Conservation (phyloP, 2,329 filamentous ascomycete species). For the Cladobotryum mycophilum region DNA sequence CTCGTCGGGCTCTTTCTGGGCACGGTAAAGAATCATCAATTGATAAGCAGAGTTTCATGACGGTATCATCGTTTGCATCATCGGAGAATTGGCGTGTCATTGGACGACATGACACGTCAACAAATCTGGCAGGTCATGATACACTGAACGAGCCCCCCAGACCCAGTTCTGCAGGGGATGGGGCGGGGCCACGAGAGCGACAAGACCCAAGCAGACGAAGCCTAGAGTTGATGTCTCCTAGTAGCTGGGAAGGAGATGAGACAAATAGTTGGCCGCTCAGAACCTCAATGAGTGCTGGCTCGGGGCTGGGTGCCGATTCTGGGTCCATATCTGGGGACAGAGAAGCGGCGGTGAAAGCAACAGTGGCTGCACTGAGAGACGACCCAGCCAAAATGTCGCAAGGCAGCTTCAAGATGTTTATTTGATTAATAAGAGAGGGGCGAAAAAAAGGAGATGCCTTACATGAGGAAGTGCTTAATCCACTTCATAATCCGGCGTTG, state of each 20-base stretch:
- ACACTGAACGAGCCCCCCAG: slow-evolving; percentile 29
- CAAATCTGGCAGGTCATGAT: slow-evolving; percentile 27
- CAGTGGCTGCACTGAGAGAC: slow-evolving; percentile 11
- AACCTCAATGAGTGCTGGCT: slow-evolving; percentile 6
- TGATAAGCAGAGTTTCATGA: slow-evolving; percentile 18
- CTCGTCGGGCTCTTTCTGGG: slow-evolving; percentile 15
- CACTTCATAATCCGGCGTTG: not conserved
- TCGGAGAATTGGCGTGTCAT: slow-evolving; percentile 32
- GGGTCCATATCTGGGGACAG: slow-evolving; percentile 13
- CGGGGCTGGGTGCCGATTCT: slow-evolving; percentile 8
- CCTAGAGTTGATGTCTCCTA: slow-evolving; percentile 11
- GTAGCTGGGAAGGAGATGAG: slow-evolving; percentile 8
- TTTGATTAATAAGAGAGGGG: slow-evolving; percentile 9
- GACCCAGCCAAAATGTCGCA: slow-evolving; percentile 18
- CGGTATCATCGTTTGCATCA: slow-evolving; percentile 29
- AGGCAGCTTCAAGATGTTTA: slow-evolving; percentile 21
- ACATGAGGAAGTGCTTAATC: not conserved
- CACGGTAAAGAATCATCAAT: slow-evolving; percentile 18
- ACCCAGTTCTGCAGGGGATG: slow-evolving; percentile 18
- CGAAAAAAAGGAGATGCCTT: not conserved
- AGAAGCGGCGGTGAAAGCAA: slow-evolving; percentile 3
- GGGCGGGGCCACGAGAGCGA: slow-evolving; percentile 9
- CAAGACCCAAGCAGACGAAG: not conserved
- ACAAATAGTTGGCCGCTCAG: slow-evolving; percentile 8
- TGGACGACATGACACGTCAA: slow-evolving; percentile 18